A percentile compares a stretch with the other conserved stretches of the same genome.
Conservation (phyloP, 148 eudicot genomes). For the Vaccinium darrowii region DNA sequence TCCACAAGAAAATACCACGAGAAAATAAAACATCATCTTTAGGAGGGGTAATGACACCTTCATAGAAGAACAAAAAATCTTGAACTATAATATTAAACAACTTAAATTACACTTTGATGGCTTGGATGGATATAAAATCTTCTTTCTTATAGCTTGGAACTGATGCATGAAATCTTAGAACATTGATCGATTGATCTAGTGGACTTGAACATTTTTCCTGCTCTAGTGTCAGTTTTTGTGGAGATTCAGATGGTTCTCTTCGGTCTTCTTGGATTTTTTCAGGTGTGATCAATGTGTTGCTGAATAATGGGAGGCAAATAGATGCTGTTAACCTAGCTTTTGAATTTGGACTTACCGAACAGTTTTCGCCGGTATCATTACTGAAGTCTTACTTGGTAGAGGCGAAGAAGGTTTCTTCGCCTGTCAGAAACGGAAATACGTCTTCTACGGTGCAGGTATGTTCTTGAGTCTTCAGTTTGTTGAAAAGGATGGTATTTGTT, state of each 20-base stretch:
- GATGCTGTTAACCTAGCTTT: constrained; percentile 97
- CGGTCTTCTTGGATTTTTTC: constrained; percentile 24
- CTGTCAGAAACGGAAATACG: constrained; percentile 60
- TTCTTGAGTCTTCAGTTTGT: not conserved
- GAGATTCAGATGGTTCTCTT: constrained; percentile 14
- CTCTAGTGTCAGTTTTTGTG: not conserved
- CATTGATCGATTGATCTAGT: not conserved
- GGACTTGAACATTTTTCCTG: not conserved
- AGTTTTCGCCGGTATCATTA: constrained; percentile 74
- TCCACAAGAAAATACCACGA: not conserved
- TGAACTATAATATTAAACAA: not conserved
- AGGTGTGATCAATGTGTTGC: constrained; percentile 86
- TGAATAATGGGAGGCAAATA: constrained; percentile 83
- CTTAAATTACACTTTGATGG: not conserved
- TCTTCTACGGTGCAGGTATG: constrained; percentile 72
- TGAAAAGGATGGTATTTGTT: not conserved
- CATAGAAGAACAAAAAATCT: not conserved
- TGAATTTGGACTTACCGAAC: constrained; percentile 84
- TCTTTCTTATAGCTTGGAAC: not conserved
- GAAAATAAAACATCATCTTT: not conserved
- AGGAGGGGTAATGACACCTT: not conserved
- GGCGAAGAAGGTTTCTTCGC: constrained; percentile 61
- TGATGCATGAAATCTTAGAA: not conserved
- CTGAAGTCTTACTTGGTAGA: constrained; percentile 81
- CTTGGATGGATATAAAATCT: not conserved